Conservation (phyloP, 148 eudicot genomes). For the Rhododendron henanense region DNA sequence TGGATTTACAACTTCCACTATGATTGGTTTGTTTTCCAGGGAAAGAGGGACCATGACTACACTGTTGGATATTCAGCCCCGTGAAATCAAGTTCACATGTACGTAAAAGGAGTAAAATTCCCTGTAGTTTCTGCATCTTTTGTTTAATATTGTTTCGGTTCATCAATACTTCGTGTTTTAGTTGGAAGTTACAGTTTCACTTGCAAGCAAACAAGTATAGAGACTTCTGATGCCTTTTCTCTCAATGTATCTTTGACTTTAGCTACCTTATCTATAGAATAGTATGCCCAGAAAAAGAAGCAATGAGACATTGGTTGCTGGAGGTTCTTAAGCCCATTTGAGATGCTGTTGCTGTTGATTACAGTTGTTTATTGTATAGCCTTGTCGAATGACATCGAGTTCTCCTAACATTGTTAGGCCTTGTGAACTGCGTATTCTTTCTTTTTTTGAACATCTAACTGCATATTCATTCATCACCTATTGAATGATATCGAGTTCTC, state of each 20-base stretch:
- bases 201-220: not conserved
- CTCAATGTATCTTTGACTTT: not conserved
- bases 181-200: not conserved
- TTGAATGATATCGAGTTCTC: not conserved
- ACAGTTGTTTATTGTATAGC: not conserved
- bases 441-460: not conserved
- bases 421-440: not conserved
- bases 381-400: not conserved
- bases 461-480: not conserved
- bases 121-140: constrained; percentile 2
- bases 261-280: not conserved
- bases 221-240: not conserved
- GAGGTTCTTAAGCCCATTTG: constrained; percentile 3
- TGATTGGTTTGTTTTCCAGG: constrained; percentile 14
- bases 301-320: not conserved
- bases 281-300: not conserved
- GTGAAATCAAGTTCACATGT: constrained; percentile 60
- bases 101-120: constrained; percentile 18
- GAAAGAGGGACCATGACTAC: constrained; percentile 34
- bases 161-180: not conserved
- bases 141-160: not conserved
- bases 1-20: not conserved
- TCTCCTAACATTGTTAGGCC: not conserved
- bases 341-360: not conserved
- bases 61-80: constrained; percentile 62